A percentile compares a stretch with the other conserved stretches of the same genome.
Evolutionary conservation across 257 asterid species (phyloP).

Genomic region (Jacaranda mimosifolia): DNA sequence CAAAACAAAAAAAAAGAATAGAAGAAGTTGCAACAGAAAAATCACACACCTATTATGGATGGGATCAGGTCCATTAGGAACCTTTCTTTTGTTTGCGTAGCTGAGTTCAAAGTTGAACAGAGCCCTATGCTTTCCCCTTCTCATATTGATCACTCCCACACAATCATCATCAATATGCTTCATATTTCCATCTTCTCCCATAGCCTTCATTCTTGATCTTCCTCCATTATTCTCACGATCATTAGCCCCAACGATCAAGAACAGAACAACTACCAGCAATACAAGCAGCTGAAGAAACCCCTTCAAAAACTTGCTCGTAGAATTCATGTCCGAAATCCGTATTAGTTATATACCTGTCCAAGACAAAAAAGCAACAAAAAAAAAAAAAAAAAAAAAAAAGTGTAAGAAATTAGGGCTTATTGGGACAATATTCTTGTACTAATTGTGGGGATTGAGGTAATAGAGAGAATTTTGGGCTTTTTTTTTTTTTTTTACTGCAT

Average conservation of each 20-base stretch:
- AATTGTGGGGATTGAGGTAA: neutral
- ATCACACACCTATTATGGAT: conserved; percentile 67
- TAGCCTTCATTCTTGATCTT: conserved; percentile 17
- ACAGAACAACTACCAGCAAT: conserved; percentile 43
- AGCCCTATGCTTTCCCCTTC: conserved; percentile 17
- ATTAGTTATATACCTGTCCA: neutral
- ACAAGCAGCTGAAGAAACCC: conserved; percentile 35
- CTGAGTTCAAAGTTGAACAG: conserved; percentile 39
- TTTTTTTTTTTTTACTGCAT: conserved; percentile 34
- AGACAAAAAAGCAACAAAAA: too few relatives aligned
- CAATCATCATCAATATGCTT: conserved; percentile 12
- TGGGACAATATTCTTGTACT: too few relatives aligned
- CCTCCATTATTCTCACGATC: conserved; percentile 25
- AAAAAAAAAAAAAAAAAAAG: too few relatives aligned
- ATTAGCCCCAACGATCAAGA: conserved; percentile 38
- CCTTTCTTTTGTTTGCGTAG: conserved; percentile 61
- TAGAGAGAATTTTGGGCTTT: conserved; percentile 5
- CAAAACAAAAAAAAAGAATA: neutral
- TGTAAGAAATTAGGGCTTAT: too few relatives aligned
- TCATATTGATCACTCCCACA: neutral
- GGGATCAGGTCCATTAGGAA: conserved; percentile 83
- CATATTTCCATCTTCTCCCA: neutral
- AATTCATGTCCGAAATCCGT: conserved; percentile 31
- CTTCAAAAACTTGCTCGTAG: conserved; percentile 34
- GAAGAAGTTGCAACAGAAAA: neutral